phyloP scores from a whole-genome alignment of 208 protist genomes.

The Crithidia expoeki region DNA sequence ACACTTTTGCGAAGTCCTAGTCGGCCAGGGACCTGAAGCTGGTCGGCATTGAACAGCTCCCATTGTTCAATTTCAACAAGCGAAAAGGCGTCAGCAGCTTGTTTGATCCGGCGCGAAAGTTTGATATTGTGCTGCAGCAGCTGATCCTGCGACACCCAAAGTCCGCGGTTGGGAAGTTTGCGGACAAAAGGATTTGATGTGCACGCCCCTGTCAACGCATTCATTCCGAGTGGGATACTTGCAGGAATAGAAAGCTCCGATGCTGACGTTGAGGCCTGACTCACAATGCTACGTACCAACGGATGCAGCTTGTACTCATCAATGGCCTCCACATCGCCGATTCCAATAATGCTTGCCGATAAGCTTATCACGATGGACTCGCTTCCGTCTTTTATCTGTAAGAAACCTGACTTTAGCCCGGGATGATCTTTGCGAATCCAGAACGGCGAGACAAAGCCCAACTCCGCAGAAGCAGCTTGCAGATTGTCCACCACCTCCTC shows the following conservation, averaged over 20 bases:
- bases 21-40: conserved; percentile 79
- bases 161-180: conserved; percentile 57
- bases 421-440: conserved; percentile 79
- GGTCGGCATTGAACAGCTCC: conserved; percentile 88
- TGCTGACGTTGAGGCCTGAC: neutral
- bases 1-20: conserved; percentile 58
- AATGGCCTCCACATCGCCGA: conserved; percentile 65
- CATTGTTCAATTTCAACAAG: conserved; percentile 84
- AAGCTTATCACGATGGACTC: conserved; percentile 86
- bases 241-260: conserved; percentile 18
- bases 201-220: conserved; percentile 74
- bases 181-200: conserved; percentile 79
- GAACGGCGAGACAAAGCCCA: conserved; percentile 84
- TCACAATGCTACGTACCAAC: conserved; percentile 35
- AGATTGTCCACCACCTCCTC: conserved; percentile 92
- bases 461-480: conserved; percentile 69
- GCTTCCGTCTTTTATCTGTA: conserved; percentile 71
- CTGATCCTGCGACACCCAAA: conserved; percentile 89
- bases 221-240: conserved; percentile 72
- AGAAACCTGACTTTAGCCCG: conserved; percentile 63
- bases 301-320: conserved; percentile 56
- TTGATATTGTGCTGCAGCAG: conserved; percentile 64
- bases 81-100: conserved; percentile 38
- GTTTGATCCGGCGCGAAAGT: conserved; percentile 27
- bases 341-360: conserved; percentile 59